Evolutionary conservation across 1,284 basidiomycete species (phyloP).

Genomic region (Violaceomyces palustris): DNA sequence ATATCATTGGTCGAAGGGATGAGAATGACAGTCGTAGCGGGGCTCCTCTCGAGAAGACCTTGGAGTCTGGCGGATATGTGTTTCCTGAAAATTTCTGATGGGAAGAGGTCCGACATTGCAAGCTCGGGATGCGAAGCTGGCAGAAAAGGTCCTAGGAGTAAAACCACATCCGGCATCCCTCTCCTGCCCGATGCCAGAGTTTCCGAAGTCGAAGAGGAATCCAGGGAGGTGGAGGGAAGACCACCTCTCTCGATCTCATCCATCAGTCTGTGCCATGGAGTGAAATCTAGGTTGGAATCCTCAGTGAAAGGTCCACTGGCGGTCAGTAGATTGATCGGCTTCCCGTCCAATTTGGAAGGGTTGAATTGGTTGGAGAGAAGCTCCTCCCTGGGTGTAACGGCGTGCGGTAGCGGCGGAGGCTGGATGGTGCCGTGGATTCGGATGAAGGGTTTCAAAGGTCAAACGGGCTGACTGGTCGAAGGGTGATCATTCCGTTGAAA

Average conservation of each 20-base stretch:
- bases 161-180: conserved; percentile 68
- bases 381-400: conserved; percentile 24
- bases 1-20: conserved; percentile 79
- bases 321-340: conserved; percentile 18
- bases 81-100: conserved; percentile 66
- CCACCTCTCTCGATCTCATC: conserved; percentile 30
- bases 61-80: conserved; percentile 64
- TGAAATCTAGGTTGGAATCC: conserved; percentile 34
- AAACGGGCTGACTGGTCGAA: neutral
- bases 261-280: conserved; percentile 41
- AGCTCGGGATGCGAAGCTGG: conserved; percentile 71
- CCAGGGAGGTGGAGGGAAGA: conserved; percentile 58
- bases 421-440: neutral
- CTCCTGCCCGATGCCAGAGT: too few species aligned
- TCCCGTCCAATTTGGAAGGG: conserved; percentile 11
- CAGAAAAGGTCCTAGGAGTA: conserved; percentile 84
- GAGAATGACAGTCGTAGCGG: conserved; percentile 68
- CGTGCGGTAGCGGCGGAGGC: conserved; percentile 41
- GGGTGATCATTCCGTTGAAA: neutral
- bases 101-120: conserved; percentile 67
- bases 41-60: conserved; percentile 62
- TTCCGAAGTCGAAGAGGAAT: conserved; percentile 79
- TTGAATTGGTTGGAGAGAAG: conserved; percentile 26
- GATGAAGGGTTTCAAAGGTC: too few species aligned
- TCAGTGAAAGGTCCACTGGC: conserved; percentile 37